phyloP scores from a whole-genome alignment of 331 rosid genomes.

The Malus hybrid region DNA sequence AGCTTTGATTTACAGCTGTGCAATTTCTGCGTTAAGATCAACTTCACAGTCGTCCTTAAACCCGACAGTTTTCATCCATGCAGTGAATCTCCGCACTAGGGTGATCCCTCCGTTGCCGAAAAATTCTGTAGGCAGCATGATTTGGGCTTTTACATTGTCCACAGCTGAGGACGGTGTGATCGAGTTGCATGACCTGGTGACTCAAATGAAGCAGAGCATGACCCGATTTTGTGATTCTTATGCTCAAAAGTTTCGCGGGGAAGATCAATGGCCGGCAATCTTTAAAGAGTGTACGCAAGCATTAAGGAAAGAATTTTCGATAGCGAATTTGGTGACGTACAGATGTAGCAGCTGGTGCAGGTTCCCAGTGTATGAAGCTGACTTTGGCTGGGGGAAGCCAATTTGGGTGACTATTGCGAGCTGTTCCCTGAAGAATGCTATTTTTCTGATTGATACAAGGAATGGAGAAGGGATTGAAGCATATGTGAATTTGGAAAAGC shows the following conservation, averaged over 20 bases:
- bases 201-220: not conserved
- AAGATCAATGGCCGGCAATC: not conserved
- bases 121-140: conserved; percentile 18
- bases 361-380: conserved; percentile 24
- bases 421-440: not conserved
- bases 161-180: not conserved
- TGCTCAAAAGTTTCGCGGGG: not conserved
- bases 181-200: conserved; percentile 9
- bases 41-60: not conserved
- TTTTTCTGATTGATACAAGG: conserved; percentile 10
- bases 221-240: not conserved
- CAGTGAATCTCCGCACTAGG: conserved; percentile 4
- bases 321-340: conserved; percentile 8
- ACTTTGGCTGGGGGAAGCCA: conserved; percentile 42
- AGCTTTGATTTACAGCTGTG: conserved; percentile 14
- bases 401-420: conserved; percentile 7
- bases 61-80: not conserved
- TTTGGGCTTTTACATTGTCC: not conserved
- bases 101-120: conserved; percentile 21
- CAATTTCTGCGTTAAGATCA: not conserved
- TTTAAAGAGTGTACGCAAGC: not conserved
- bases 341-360: conserved; percentile 11
- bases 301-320: not conserved
- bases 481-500: conserved; percentile 7
- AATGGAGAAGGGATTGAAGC: conserved; percentile 23